A percentile compares a stretch with the other conserved stretches of the same genome.
These are phyloP conservation scores for Metroxylon sagu DNA, from an alignment of 176 grass and related monocot genomes.

Conservation along the genomic window DNA sequence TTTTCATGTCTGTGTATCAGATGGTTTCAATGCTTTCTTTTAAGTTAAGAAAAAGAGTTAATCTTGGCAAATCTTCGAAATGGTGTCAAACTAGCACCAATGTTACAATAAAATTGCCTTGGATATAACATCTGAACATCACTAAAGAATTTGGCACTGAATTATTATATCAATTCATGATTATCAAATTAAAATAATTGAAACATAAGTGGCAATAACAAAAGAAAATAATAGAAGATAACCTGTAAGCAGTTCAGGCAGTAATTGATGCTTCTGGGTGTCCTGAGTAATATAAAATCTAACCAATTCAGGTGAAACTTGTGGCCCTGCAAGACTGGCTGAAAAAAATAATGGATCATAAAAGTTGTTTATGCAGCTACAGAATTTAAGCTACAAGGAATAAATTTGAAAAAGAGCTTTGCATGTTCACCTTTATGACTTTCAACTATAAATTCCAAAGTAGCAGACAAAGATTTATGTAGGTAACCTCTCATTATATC, in stretches of 20 bases:
- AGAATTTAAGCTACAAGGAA: not conserved
- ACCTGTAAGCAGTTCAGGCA: constrained; percentile 23
- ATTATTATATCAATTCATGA: too few species aligned
- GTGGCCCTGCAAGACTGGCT: not conserved
- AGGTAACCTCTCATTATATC: constrained; percentile 17
- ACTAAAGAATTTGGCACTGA: too few species aligned
- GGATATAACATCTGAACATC: too few species aligned
- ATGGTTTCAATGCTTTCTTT: too few species aligned
- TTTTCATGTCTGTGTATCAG: too few species aligned
- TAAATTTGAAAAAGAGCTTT: not conserved
- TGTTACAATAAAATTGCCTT: too few species aligned
- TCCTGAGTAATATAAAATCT: constrained; percentile 18
- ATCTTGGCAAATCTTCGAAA: too few species aligned
- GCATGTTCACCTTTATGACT: constrained; percentile 3
- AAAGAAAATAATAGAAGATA: not conserved
- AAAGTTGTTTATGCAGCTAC: not conserved
- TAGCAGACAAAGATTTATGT: constrained; percentile 15
- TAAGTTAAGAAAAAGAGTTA: too few species aligned
- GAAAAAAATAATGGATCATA: not conserved
- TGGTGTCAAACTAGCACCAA: too few species aligned
- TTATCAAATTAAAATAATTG: too few species aligned
- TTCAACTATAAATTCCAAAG: constrained; percentile 19
- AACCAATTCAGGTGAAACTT: constrained; percentile 1
- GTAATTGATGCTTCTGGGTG: constrained; percentile 22
- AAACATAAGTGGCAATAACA: too few species aligned